Conservation (phyloP, 2,329 filamentous ascomycete species). For the Colletotrichum chrysophilum region DNA sequence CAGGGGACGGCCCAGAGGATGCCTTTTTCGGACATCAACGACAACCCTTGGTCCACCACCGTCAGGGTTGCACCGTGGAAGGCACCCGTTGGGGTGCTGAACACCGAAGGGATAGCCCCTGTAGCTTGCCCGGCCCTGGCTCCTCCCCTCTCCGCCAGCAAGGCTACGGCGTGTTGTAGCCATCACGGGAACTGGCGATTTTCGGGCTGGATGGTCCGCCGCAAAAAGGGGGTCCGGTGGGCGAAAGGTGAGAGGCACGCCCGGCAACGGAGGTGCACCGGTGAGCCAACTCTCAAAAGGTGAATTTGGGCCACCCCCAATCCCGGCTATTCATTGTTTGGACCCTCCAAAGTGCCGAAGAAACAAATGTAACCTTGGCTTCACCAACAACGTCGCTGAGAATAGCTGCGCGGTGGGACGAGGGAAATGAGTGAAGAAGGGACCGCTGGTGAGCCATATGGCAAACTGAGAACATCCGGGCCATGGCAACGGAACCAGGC, state of each 20-base stretch:
- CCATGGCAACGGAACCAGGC: not conserved
- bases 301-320: not conserved
- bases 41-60: not conserved
- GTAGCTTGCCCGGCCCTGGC: not conserved
- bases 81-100: not conserved
- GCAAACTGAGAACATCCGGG: not conserved
- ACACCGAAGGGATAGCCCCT: not conserved
- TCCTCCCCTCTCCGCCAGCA: not conserved
- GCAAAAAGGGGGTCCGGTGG: not conserved
- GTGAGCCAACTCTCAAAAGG: not conserved
- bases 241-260: not conserved
- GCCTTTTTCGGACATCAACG: not conserved
- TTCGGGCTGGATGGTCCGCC: not conserved
- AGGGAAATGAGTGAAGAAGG: not conserved
- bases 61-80: slow-evolving; percentile 20
- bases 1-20: not conserved
- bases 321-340: not conserved
- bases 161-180: not conserved
- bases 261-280: slow-evolving; percentile 3
- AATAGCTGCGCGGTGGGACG: not conserved
- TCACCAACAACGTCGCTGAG: not conserved
- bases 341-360: not conserved
- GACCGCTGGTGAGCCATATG: not conserved
- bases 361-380: slow-evolving; percentile 5
- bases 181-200: not conserved